Percentiles rank a stretch among this genome's conserved stretches.
phyloP scores from a whole-genome alignment of 345 rosid genomes.

The Salix purpurea region DNA sequence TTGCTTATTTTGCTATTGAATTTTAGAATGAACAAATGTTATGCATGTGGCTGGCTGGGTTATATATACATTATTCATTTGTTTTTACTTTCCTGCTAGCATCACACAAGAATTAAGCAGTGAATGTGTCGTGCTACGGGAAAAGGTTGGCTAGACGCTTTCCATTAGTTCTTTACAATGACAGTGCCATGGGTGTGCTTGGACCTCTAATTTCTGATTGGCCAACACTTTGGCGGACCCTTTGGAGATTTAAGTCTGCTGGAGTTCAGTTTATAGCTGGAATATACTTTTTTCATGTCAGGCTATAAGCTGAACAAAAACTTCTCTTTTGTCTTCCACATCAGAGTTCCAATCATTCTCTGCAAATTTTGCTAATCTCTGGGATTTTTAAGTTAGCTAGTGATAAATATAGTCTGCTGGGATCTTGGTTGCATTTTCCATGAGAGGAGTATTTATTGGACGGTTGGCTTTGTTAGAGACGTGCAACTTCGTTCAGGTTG shows the following conservation, averaged over 20 bases:
- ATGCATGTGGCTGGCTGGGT: not conserved
- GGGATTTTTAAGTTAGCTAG: not conserved
- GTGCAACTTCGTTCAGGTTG: not conserved
- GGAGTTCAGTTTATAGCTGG: not conserved
- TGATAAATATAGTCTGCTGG: not conserved
- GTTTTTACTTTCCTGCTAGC: not conserved
- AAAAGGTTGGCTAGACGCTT: not conserved
- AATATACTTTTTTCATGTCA: not conserved
- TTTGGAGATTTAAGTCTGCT: not conserved
- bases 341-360: not conserved
- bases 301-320: not conserved
- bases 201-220: not conserved
- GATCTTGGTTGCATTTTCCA: not conserved
- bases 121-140: not conserved
- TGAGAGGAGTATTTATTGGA: not conserved
- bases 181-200: not conserved
- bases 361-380: not conserved
- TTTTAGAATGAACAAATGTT: not conserved
- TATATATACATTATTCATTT: not conserved
- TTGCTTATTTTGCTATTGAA: not conserved
- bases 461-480: not conserved
- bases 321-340: not conserved
- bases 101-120: not conserved
- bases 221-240: not conserved
- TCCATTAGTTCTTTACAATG: not conserved